phyloP scores from a whole-genome alignment of 805 yeast genomes.

The Wickerhamiella sorbophila region DNA sequence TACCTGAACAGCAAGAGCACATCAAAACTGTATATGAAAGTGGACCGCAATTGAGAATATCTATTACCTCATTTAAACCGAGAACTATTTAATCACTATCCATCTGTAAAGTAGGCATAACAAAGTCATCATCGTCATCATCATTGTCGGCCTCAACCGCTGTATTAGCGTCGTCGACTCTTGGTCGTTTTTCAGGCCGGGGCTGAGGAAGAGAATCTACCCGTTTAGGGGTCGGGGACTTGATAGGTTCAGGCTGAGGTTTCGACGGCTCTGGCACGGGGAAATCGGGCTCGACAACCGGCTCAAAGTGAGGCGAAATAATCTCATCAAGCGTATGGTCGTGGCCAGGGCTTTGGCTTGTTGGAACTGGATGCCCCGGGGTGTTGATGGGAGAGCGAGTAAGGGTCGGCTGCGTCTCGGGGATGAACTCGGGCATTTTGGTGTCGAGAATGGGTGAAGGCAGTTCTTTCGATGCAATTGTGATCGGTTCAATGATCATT shows the following conservation, averaged over 20 bases:
- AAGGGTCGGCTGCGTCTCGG: background rate
- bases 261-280: slow-evolving; percentile 1
- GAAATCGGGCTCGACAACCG: background rate
- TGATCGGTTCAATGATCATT: background rate
- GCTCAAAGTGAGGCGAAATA: slow-evolving; percentile 1
- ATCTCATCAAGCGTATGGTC: background rate
- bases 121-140: slow-evolving; percentile 15
- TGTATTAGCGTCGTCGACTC: background rate
- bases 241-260: slow-evolving; percentile 1
- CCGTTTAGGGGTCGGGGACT: background rate
- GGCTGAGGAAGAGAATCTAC: background rate
- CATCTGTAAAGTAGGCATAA: slow-evolving; percentile 16
- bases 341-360: background rate
- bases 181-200: slow-evolving; percentile 7
- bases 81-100: slow-evolving; percentile 12
- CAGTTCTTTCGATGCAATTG: background rate
- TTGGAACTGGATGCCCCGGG: background rate
- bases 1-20: background rate
- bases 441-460: background rate
- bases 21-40: background rate
- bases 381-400: background rate
- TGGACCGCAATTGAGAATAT: background rate
- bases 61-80: background rate
- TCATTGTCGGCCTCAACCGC: slow-evolving; percentile 4
- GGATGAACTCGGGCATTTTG: background rate